Percentiles rank a stretch among this genome's conserved stretches.
These are phyloP conservation scores for Rachicladosporium sp. DNA, from an alignment of 2,329 filamentous ascomycete genomes.

Conservation along the genomic window DNA sequence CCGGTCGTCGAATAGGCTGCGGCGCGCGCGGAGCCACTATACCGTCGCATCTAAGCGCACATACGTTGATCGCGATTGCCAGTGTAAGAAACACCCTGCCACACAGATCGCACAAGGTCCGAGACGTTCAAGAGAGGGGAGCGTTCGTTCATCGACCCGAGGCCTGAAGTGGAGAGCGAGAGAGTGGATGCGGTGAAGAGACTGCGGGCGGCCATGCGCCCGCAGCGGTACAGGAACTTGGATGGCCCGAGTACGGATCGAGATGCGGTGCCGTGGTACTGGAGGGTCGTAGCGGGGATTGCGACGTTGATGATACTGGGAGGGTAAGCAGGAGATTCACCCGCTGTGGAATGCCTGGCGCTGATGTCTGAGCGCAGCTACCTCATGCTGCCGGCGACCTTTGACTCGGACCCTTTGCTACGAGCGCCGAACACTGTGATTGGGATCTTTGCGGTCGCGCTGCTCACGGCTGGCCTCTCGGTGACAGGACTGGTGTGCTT, in stretches of 20 bases:
- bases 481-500: constrained; percentile 37
- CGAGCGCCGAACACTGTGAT: constrained; percentile 29
- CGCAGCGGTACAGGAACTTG: constrained; percentile 18
- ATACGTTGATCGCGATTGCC: no score
- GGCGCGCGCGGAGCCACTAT: no score
- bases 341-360: constrained; percentile 6
- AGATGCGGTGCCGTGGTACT: constrained; percentile 32
- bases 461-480: constrained; percentile 36
- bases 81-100: no score
- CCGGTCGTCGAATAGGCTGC: no score
- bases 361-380: constrained; percentile 25
- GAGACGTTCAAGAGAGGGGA: no score
- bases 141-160: no score
- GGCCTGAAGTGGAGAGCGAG: no score
- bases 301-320: constrained; percentile 37
- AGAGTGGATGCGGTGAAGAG: constrained; percentile 1
- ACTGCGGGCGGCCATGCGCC: constrained; percentile 10
- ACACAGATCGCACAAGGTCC: no score
- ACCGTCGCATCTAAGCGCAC: no score
- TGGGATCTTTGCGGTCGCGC: constrained; percentile 33
- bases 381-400: constrained; percentile 37
- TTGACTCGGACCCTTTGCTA: constrained; percentile 27
- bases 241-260: constrained; percentile 13
- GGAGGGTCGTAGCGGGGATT: constrained; percentile 31
- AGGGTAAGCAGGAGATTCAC: constrained; percentile 26